Conservation (phyloP, 768 basidiomycete genomes). For the Suillus decipiens region DNA sequence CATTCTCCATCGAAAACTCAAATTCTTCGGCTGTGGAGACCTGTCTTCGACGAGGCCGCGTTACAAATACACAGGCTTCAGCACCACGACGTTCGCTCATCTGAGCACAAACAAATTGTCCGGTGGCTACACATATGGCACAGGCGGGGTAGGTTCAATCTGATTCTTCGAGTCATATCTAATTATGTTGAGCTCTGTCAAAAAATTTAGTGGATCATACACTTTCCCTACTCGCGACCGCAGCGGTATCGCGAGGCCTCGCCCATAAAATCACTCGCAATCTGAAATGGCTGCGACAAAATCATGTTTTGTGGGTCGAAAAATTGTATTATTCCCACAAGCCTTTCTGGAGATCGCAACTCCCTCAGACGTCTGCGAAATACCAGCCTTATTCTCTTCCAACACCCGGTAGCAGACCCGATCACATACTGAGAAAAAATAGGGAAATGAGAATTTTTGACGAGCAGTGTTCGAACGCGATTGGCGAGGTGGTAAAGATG, state of each 20-base stretch:
- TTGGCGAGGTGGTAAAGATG: constrained; percentile 57
- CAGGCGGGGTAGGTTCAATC: constrained; percentile 46
- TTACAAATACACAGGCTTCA: constrained; percentile 44
- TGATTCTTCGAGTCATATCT: constrained; percentile 9
- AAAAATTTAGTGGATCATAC: constrained; percentile 62
- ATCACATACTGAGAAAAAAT: constrained; percentile 19
- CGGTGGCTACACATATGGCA: constrained; percentile 58
- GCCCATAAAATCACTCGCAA: constrained; percentile 62
- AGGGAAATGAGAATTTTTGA: constrained; percentile 33
- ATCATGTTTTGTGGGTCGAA: constrained; percentile 27
- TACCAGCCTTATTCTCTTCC: constrained; percentile 24
- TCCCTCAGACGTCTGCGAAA: constrained; percentile 18
- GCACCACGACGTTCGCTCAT: constrained; percentile 22
- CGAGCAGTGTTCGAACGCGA: constrained; percentile 43
- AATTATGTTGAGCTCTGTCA: constrained; percentile 10
- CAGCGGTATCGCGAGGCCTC: constrained; percentile 63
- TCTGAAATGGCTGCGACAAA: constrained; percentile 36
- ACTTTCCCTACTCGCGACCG: constrained; percentile 58
- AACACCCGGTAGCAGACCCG: constrained; percentile 16
- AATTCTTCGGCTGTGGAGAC: constrained; percentile 52
- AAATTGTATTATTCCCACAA: constrained; percentile 23
- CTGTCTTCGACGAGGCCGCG: constrained; percentile 55
- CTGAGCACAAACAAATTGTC: constrained; percentile 34
- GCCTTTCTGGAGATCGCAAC: constrained; percentile 42
- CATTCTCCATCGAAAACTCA: constrained; percentile 44